A percentile compares a stretch with the other conserved stretches of the same genome.
Evolutionary conservation across 371 early-diverging fungal genomes (phyloP).

Genomic region (Thermomucor indicae-seudaticae): DNA sequence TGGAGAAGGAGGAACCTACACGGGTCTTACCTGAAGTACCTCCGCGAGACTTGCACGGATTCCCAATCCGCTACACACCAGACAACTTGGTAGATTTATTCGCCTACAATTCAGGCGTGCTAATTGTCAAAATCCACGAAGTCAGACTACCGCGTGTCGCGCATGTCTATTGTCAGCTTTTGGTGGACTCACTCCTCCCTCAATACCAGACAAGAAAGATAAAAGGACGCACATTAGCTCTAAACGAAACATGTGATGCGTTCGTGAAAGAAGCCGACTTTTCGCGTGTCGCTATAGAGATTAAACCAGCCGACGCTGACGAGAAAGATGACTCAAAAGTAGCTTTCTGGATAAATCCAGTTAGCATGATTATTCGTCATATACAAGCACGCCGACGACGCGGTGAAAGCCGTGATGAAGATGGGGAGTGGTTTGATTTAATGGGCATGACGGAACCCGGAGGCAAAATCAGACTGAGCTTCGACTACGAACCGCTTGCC

Average conservation of each 20-base stretch:
- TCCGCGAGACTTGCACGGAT: conserved; percentile 19
- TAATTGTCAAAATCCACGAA: conserved; percentile 38
- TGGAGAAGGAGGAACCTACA: not conserved
- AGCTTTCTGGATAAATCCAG: conserved; percentile 35
- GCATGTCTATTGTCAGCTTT: conserved; percentile 31
- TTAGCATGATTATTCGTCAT: conserved; percentile 26
- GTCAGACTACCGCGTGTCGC: conserved; percentile 20
- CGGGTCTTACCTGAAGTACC: conserved; percentile 7
- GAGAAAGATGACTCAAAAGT: conserved; percentile 32
- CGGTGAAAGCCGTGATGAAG: conserved; percentile 4
- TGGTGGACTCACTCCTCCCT: conserved; percentile 36
- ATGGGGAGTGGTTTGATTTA: conserved; percentile 36
- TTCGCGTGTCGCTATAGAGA: conserved; percentile 50
- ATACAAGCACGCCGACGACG: conserved; percentile 24
- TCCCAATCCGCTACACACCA: conserved; percentile 34
- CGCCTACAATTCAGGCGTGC: conserved; percentile 34
- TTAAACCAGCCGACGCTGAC: conserved; percentile 32
- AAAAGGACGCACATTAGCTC: conserved; percentile 24
- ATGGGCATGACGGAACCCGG: conserved; percentile 28
- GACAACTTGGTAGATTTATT: conserved; percentile 38
- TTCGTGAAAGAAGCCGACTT: conserved; percentile 63
- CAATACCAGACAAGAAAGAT: conserved; percentile 38
- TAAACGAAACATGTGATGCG: conserved; percentile 45
- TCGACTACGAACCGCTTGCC: conserved; percentile 46
- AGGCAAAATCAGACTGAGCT: conserved; percentile 44